Conservation (phyloP, 164 flowering plant species). For the Magnolia officinalis region DNA sequence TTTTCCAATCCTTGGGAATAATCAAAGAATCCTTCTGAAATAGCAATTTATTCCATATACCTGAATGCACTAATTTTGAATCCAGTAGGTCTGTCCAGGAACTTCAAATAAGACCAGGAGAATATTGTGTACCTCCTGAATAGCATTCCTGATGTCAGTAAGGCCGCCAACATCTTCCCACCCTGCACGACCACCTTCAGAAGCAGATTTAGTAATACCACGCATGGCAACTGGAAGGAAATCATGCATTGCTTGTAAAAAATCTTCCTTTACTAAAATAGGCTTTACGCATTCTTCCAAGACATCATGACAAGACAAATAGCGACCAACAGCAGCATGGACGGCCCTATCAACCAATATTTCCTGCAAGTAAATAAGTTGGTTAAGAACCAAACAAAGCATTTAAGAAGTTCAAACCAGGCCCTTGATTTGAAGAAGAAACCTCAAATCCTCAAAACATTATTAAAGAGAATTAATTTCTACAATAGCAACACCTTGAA, state of each 20-base stretch:
- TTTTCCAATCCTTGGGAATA: too few species aligned
- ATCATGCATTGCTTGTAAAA: slow-evolving; percentile 70
- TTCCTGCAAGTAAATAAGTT: slow-evolving; percentile 46
- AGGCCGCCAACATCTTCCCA: slow-evolving; percentile 99
- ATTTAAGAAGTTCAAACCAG: not conserved
- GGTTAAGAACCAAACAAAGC: not conserved
- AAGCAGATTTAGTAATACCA: slow-evolving; percentile 69
- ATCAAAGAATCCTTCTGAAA: too few species aligned
- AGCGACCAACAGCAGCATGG: slow-evolving; percentile 78
- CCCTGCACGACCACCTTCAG: slow-evolving; percentile 76
- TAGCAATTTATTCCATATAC: not conserved
- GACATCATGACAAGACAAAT: slow-evolving; percentile 35
- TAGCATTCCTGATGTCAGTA: slow-evolving; percentile 55
- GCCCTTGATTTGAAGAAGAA: not conserved
- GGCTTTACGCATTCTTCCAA: slow-evolving; percentile 31
- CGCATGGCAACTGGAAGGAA: slow-evolving; percentile 96
- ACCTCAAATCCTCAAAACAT: not conserved
- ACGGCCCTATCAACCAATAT: slow-evolving; percentile 88
- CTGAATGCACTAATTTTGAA: not conserved
- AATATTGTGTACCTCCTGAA: slow-evolving; percentile 63
- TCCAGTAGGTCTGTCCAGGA: not conserved
- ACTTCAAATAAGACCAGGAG: not conserved
- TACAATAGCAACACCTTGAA: not conserved
- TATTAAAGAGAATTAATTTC: not conserved
- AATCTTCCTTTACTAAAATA: slow-evolving; percentile 57